Conservation (phyloP, 1,284 basidiomycete species). For the Rhodotorula sp. region DNA sequence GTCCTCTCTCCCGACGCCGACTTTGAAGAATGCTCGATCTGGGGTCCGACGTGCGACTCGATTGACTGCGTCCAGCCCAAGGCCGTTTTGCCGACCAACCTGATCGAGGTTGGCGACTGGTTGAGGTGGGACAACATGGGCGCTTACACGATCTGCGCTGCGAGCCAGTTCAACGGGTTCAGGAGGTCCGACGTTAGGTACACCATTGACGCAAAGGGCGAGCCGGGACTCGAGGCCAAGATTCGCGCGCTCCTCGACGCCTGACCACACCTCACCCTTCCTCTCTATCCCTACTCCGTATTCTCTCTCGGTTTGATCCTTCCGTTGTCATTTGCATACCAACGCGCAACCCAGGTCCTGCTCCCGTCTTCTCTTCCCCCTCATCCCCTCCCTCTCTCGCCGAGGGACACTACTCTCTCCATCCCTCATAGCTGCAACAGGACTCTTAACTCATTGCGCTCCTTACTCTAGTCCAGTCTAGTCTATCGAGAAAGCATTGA, state of each 20-base stretch:
- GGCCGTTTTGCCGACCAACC: constrained; percentile 61
- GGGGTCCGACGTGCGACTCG: constrained; percentile 72
- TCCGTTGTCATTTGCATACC: background rate
- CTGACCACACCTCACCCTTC: background rate
- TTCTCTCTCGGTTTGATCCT: background rate
- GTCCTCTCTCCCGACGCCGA: background rate
- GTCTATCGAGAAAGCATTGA: background rate
- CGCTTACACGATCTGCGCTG: constrained; percentile 87
- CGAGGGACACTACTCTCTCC: background rate
- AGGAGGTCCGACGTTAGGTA: constrained; percentile 50
- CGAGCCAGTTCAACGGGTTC: constrained; percentile 55
- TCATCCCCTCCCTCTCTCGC: no score
- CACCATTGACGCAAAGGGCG: constrained; percentile 48
- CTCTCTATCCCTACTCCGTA: background rate
- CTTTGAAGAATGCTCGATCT: constrained; percentile 43
- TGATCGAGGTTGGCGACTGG: constrained; percentile 81
- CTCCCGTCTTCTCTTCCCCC: no score
- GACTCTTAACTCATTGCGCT: background rate
- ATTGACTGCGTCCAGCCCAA: constrained; percentile 75
- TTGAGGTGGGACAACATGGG: constrained; percentile 89
- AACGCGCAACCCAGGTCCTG: no score
- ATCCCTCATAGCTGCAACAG: background rate
- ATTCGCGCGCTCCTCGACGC: constrained; percentile 28
- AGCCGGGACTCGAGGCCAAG: constrained; percentile 22
- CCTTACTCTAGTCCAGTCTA: background rate